These are phyloP conservation scores for Isatis lusitanica DNA, from an alignment of 441 rosid species.

Conservation along the genomic window DNA sequence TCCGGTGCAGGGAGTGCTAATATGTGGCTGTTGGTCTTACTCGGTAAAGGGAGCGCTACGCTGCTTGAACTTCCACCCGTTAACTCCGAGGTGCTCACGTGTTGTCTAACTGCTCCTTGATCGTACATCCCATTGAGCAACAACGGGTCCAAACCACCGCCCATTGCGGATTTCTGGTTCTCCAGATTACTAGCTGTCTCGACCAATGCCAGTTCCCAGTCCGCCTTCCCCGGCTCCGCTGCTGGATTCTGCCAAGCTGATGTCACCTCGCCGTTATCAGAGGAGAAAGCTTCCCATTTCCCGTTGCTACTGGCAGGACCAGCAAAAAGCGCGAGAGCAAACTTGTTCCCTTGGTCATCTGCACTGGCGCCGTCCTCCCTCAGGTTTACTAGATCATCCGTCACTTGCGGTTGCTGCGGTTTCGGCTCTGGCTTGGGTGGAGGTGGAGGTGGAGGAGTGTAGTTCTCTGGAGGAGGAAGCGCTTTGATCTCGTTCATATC, in stretches of 20 bases:
- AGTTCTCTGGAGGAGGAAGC: constrained; percentile 57
- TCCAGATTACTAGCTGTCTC: constrained; percentile 84
- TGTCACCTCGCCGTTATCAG: constrained; percentile 61
- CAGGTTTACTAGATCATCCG: constrained; percentile 77
- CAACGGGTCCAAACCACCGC: constrained; percentile 89
- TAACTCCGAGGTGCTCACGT: constrained; percentile 63
- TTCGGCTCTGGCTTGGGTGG: constrained; percentile 49
- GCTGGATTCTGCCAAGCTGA: constrained; percentile 99
- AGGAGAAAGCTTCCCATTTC: constrained; percentile 90
- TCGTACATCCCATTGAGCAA: constrained; percentile 90
- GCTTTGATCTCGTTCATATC: constrained; percentile 59
- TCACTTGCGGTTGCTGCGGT: constrained; percentile 52
- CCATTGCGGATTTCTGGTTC: constrained; percentile 76
- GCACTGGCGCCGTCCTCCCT: constrained; percentile 71
- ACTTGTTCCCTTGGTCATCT: constrained; percentile 83
- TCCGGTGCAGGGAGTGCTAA: constrained; percentile 97
- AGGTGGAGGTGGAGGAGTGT: constrained; percentile 49
- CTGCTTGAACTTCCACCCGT: constrained; percentile 93
- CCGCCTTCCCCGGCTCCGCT: constrained; percentile 80
- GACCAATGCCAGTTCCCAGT: constrained; percentile 95
- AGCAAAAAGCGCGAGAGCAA: constrained; percentile 84
- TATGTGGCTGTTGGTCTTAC: constrained; percentile 60
- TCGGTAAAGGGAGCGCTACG: constrained; percentile 69
- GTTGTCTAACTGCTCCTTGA: constrained; percentile 92
- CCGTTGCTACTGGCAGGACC: constrained; percentile 73